Conservation (phyloP, 148 eudicot genomes). For the Arbutus unedo region DNA sequence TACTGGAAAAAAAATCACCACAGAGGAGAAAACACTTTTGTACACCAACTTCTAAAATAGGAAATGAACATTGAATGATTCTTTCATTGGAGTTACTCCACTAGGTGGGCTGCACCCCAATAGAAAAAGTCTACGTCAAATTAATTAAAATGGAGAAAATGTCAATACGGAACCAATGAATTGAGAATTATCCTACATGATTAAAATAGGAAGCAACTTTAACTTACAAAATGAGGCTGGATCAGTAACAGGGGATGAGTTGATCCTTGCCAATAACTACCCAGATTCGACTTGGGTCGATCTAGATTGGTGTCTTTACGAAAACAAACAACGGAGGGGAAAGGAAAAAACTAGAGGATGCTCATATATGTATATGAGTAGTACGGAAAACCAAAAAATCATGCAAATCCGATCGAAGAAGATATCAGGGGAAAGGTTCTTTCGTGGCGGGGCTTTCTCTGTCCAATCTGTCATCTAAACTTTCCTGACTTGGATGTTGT, state of each 20-base stretch:
- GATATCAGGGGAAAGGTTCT: not conserved
- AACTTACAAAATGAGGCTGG: not conserved
- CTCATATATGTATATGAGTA: not conserved
- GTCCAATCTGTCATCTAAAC: constrained; percentile 32
- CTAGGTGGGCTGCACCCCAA: too few species aligned
- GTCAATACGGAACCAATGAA: not conserved
- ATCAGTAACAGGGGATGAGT: not conserved
- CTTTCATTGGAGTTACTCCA: too few species aligned
- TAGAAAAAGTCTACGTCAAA: too few species aligned
- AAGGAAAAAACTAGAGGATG: not conserved
- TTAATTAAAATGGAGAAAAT: not conserved
- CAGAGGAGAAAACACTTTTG: too few species aligned
- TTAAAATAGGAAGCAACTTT: not conserved
- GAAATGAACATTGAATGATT: too few species aligned
- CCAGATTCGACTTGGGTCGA: not conserved
- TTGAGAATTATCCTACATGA: not conserved
- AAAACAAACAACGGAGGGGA: not conserved
- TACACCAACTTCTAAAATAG: too few species aligned
- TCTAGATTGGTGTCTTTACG: not conserved
- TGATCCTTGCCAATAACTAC: not conserved
- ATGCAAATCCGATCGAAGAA: not conserved
- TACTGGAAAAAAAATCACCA: too few species aligned
- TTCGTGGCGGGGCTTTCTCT: not conserved
- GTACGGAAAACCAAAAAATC: not conserved
- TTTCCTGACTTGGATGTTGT: constrained; percentile 85